Evolutionary conservation across 2,329 filamentous ascomycete species (phyloP).

Genomic region (Sporothrix schenckii): DNA sequence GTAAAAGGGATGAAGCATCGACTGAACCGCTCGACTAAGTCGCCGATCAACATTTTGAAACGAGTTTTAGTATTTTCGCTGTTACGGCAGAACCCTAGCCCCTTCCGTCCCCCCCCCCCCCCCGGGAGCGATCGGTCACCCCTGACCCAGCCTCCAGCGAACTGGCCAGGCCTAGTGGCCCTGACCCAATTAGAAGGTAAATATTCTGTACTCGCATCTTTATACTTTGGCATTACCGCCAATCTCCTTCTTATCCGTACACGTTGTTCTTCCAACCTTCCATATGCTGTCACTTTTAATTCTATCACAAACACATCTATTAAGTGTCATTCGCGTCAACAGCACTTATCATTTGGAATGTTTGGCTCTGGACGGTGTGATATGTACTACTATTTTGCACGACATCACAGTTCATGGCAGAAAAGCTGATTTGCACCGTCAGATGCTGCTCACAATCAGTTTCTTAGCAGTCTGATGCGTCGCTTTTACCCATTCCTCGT

Average conservation of each 20-base stretch:
- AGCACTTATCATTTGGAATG: no score
- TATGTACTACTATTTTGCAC: no score
- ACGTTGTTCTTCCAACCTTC: not conserved
- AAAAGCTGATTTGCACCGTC: no score
- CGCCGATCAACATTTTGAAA: constrained; percentile 41
- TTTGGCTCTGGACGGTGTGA: no score
- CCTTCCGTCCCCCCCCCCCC: no score
- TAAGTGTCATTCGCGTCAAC: no score
- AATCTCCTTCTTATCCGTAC: not conserved
- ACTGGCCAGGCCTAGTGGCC: not conserved
- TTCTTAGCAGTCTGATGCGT: not conserved
- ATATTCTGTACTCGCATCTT: no score
- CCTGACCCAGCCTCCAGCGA: not conserved
- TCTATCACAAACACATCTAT: no score
- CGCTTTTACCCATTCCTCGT: no score
- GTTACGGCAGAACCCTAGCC: constrained; percentile 7
- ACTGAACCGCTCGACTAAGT: constrained; percentile 25
- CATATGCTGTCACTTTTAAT: not conserved
- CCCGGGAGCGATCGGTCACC: not conserved
- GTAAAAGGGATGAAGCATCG: not conserved
- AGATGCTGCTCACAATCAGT: no score
- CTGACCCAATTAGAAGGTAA: not conserved
- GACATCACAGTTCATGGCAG: no score
- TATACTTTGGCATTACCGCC: not conserved
- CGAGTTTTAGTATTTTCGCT: constrained; percentile 31